These are phyloP conservation scores for Wolfiporia cocos DNA, from an alignment of 1,284 basidiomycete genomes.

Conservation along the genomic window DNA sequence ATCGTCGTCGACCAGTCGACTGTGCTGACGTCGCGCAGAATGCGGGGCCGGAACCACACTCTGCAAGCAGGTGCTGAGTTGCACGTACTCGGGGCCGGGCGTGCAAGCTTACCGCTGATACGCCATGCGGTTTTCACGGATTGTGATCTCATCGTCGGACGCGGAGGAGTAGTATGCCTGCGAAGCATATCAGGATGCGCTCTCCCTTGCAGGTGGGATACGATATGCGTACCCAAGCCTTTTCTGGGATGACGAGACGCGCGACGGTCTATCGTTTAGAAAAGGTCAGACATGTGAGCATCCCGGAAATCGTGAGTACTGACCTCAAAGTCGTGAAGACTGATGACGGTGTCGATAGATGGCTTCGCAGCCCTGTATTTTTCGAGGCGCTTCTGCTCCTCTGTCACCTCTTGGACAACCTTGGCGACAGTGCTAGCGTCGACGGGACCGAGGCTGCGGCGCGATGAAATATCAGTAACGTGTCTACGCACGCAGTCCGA, in stretches of 20 bases:
- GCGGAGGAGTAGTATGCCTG: constrained; percentile 67
- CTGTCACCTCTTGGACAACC: constrained; percentile 38
- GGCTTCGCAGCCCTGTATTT: constrained; percentile 38
- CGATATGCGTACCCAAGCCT: constrained; percentile 29
- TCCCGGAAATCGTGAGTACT: no score
- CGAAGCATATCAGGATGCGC: constrained; percentile 6
- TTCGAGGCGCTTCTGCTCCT: constrained; percentile 36
- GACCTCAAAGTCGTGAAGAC: constrained; percentile 68
- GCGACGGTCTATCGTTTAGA: constrained; percentile 36
- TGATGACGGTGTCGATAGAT: constrained; percentile 52
- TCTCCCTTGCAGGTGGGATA: not conserved
- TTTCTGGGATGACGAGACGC: constrained; percentile 43
- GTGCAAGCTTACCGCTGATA: constrained; percentile 42
- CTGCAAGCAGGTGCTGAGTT: constrained; percentile 21
- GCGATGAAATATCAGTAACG: not conserved
- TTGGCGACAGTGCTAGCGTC: constrained; percentile 40
- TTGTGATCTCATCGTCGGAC: constrained; percentile 61
- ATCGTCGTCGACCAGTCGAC: constrained; percentile 61
- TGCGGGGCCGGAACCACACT: constrained; percentile 72
- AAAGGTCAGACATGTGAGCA: no score
- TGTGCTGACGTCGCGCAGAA: constrained; percentile 56
- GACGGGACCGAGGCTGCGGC: constrained; percentile 39
- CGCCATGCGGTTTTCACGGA: constrained; percentile 63
- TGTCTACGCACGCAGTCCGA: no score
- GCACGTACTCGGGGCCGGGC: not conserved